These are phyloP conservation scores for Phaeomoniella chlamydospora DNA, from an alignment of 2,329 filamentous ascomycete species.

Conservation along the genomic window DNA sequence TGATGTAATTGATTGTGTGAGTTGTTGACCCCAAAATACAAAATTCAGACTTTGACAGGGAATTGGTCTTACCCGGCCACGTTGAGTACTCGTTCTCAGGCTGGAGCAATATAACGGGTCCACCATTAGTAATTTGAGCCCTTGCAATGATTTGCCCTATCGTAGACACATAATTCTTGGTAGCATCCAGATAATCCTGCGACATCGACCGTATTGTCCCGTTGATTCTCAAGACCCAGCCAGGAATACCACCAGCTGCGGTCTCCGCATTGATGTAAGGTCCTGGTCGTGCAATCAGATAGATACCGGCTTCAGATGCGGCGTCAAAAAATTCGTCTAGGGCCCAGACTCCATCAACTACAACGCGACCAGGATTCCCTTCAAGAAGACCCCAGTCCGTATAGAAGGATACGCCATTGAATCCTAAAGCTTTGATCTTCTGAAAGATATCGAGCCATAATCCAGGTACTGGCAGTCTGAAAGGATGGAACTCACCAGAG, in stretches of 20 bases:
- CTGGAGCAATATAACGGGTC: constrained; percentile 64
- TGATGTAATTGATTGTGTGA: too few relatives aligned
- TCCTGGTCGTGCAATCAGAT: constrained; percentile 56
- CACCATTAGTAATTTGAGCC: constrained; percentile 69
- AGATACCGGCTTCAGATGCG: constrained; percentile 58
- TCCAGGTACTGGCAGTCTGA: constrained; percentile 44
- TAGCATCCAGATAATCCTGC: constrained; percentile 48
- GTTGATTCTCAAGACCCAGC: constrained; percentile 59
- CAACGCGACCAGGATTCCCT: constrained; percentile 55
- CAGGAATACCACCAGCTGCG: constrained; percentile 64
- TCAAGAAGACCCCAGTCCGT: constrained; percentile 66
- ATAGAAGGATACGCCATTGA: constrained; percentile 69
- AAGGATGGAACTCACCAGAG: constrained; percentile 62
- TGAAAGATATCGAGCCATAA: constrained; percentile 63
- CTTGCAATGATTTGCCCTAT: constrained; percentile 55
- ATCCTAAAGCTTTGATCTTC: constrained; percentile 69
- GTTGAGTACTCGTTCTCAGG: constrained; percentile 67
- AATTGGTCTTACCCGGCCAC: constrained; percentile 36
- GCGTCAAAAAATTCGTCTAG: constrained; percentile 64
- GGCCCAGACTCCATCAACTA: constrained; percentile 56
- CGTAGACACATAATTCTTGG: constrained; percentile 46
- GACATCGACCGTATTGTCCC: constrained; percentile 50
- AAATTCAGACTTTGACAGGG: too few relatives aligned
- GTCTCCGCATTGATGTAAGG: constrained; percentile 70
- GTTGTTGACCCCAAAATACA: too few relatives aligned